A percentile compares a stretch with the other conserved stretches of the same genome.
These are phyloP conservation scores for Serendipita sp. DNA, from an alignment of 768 basidiomycete genomes.

Conservation along the genomic window DNA sequence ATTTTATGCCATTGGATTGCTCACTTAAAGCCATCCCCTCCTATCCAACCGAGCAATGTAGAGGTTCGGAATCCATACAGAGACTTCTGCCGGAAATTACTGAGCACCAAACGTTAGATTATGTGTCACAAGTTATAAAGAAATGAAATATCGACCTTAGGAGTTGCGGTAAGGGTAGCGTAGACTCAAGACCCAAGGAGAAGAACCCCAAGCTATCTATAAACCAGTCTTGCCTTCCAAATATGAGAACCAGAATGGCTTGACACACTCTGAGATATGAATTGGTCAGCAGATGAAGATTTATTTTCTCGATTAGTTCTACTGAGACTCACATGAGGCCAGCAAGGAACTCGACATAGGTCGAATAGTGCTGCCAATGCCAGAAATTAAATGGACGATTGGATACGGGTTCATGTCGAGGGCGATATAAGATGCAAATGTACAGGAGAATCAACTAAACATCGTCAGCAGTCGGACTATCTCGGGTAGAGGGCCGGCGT, in stretches of 20 bases:
- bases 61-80: constrained; percentile 74
- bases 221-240: constrained; percentile 45
- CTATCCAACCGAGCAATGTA: constrained; percentile 68
- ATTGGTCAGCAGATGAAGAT: background rate
- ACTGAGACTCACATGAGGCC: constrained; percentile 43
- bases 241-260: constrained; percentile 59
- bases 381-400: constrained; percentile 60
- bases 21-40: constrained; percentile 76
- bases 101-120: constrained; percentile 14
- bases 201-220: constrained; percentile 53
- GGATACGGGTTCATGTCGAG: constrained; percentile 40
- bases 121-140: no score
- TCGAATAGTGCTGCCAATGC: constrained; percentile 67
- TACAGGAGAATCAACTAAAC: constrained; percentile 57
- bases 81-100: constrained; percentile 64
- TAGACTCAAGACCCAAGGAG: constrained; percentile 70
- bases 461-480: constrained; percentile 12
- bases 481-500: constrained; percentile 15
- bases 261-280: constrained; percentile 34
- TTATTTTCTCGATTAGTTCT: background rate
- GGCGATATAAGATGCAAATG: constrained; percentile 63
- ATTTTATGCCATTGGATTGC: constrained; percentile 8
- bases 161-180: constrained; percentile 71
- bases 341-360: constrained; percentile 71
- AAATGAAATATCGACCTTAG: constrained; percentile 17